A percentile compares a stretch with the other conserved stretches of the same genome.
Evolutionary conservation across 768 basidiomycete species (phyloP).

Genomic region (Postia placenta): DNA sequence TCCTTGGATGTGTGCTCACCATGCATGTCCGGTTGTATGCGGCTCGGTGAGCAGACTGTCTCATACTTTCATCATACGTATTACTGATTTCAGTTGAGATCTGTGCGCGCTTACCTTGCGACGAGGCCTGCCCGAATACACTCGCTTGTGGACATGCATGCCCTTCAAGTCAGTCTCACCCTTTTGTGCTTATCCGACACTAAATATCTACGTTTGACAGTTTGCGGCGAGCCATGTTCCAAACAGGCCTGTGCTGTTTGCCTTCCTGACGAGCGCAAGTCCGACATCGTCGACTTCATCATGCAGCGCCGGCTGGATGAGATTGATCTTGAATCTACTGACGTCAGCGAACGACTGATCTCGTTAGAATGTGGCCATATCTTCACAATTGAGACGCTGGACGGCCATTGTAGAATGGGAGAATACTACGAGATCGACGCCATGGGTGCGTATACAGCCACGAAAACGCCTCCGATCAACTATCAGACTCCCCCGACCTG

Average conservation of each 20-base stretch:
- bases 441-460: constrained; percentile 17
- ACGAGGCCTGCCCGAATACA: constrained; percentile 21
- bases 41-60: constrained; percentile 25
- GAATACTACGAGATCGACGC: constrained; percentile 24
- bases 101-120: constrained; percentile 33
- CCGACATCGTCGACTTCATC: constrained; percentile 32
- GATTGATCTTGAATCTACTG: constrained; percentile 20
- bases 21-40: constrained; percentile 28
- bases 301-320: constrained; percentile 24
- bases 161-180: constrained; percentile 26
- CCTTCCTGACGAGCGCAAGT: constrained; percentile 16
- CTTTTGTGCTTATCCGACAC: constrained; percentile 19
- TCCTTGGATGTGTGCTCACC: constrained; percentile 28
- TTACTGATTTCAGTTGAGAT: constrained; percentile 17
- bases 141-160: constrained; percentile 32
- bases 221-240: constrained; percentile 33
- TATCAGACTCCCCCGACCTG: constrained; percentile 27
- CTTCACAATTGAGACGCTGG: constrained; percentile 35
- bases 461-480: constrained; percentile 22
- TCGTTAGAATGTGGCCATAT: constrained; percentile 30
- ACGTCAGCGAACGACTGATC: constrained; percentile 25
- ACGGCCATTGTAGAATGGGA: constrained; percentile 27
- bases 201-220: constrained; percentile 16
- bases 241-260: constrained; percentile 28
- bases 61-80: neutral